Evolutionary conservation across 768 basidiomycete genomes (phyloP).

Genomic region (Suillus clintonianus): DNA sequence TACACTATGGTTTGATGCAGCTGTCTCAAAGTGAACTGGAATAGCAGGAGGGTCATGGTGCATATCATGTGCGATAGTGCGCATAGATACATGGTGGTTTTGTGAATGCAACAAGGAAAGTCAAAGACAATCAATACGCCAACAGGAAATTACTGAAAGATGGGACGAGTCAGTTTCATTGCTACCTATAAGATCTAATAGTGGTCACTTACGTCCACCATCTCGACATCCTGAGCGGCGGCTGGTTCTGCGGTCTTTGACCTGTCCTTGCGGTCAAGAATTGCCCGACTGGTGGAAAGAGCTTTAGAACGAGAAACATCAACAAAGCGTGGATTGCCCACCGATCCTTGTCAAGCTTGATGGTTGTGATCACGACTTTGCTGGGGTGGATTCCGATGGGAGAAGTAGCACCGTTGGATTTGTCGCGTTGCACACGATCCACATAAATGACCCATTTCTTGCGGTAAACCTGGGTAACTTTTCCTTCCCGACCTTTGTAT

Average conservation of each 20-base stretch:
- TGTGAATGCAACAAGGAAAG: constrained; percentile 31
- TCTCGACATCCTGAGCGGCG: constrained; percentile 67
- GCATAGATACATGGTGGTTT: constrained; percentile 74
- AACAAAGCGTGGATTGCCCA: constrained; percentile 26
- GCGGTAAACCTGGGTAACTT: constrained; percentile 96
- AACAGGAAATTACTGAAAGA: constrained; percentile 35
- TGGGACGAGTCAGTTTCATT: constrained; percentile 11
- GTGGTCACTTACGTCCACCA: constrained; percentile 66
- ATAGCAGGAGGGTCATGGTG: constrained; percentile 38
- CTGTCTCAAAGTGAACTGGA: neutral
- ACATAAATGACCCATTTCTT: constrained; percentile 99
- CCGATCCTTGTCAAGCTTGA: constrained; percentile 94
- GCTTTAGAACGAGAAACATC: neutral
- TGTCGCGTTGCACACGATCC: constrained; percentile 96
- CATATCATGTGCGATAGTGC: constrained; percentile 54
- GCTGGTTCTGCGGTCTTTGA: constrained; percentile 55
- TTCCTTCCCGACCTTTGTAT: constrained; percentile 99
- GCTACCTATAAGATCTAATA: constrained; percentile 10
- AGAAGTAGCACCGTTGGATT: constrained; percentile 92
- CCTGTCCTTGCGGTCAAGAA: constrained; percentile 83
- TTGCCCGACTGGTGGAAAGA: constrained; percentile 61
- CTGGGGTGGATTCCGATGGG: constrained; percentile 96
- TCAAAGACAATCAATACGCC: constrained; percentile 16
- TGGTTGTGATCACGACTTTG: constrained; percentile 91
- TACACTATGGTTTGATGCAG: neutral